These are phyloP conservation scores for Nakaseomyces glabratus DNA, from an alignment of 1,139 yeast species.

Conservation along the genomic window DNA sequence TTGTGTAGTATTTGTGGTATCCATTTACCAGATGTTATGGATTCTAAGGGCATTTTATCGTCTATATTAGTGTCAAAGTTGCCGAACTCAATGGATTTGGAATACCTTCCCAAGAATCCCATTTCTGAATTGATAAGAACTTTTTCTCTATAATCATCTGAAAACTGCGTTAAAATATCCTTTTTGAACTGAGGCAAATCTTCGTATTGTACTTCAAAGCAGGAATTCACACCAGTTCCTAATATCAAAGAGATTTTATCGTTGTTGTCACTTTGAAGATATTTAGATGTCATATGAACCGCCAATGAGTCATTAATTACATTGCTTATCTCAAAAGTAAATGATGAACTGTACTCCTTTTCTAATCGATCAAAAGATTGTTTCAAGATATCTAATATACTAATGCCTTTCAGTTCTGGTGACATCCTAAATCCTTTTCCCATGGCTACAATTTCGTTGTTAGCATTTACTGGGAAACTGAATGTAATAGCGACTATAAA, in stretches of 20 bases:
- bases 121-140: slow-evolving; percentile 29
- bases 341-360: background rate
- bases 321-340: slow-evolving; percentile 15
- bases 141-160: slow-evolving; percentile 7
- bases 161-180: background rate
- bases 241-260: slow-evolving; percentile 27
- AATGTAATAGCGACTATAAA: slow-evolving; percentile 28
- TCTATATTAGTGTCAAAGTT: slow-evolving; percentile 15
- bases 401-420: slow-evolving; percentile 14
- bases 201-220: slow-evolving; percentile 23
- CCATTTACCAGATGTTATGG: slow-evolving; percentile 25
- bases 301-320: slow-evolving; percentile 33
- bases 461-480: slow-evolving; percentile 30
- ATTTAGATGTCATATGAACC: slow-evolving; percentile 25
- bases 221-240: slow-evolving; percentile 33
- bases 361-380: slow-evolving; percentile 13
- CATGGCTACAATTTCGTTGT: slow-evolving; percentile 27
- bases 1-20: slow-evolving; percentile 18
- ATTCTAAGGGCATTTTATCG: slow-evolving; percentile 23
- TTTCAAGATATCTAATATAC: slow-evolving; percentile 18
- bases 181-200: slow-evolving; percentile 15
- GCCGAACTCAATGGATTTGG: slow-evolving; percentile 14
- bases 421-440: slow-evolving; percentile 32
- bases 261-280: slow-evolving; percentile 8
- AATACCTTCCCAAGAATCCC: slow-evolving; percentile 29